These are phyloP conservation scores for Fragilaria radians DNA, from an alignment of 108 stramenopile species.

Conservation along the genomic window DNA sequence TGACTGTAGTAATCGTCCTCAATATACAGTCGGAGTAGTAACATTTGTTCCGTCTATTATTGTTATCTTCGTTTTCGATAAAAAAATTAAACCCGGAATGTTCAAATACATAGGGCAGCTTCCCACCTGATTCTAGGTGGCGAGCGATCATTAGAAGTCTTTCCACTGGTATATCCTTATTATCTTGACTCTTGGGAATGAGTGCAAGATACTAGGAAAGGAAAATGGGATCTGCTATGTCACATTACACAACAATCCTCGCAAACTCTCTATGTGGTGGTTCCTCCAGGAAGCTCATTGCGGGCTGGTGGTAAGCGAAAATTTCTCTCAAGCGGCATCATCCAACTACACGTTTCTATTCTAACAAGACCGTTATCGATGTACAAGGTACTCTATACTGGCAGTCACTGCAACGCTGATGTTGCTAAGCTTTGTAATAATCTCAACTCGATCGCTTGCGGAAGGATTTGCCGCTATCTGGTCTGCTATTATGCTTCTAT, in stretches of 20 bases:
- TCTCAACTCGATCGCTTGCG: constrained; percentile 54
- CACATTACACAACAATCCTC: constrained; percentile 51
- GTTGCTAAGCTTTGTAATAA: constrained; percentile 51
- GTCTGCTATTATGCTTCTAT: constrained; percentile 59
- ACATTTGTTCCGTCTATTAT: too few relatives aligned
- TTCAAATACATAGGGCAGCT: too few relatives aligned
- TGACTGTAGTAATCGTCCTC: too few relatives aligned
- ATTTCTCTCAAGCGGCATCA: too few relatives aligned
- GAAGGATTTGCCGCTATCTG: constrained; percentile 71
- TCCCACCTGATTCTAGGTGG: too few relatives aligned
- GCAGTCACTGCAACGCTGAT: constrained; percentile 54
- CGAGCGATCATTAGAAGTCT: too few relatives aligned
- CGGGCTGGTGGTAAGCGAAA: constrained; percentile 85
- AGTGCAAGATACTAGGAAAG: too few relatives aligned
- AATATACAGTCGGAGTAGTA: too few relatives aligned
- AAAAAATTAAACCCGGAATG: too few relatives aligned
- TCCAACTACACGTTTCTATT: constrained; percentile 1
- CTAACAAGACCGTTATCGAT: not conserved
- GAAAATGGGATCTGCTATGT: constrained; percentile 37
- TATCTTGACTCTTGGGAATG: too few relatives aligned
- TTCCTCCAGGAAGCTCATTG: constrained; percentile 75
- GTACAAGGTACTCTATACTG: constrained; percentile 75
- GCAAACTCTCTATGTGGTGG: constrained; percentile 68
- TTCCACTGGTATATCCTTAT: too few relatives aligned
- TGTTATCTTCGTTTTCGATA: too few relatives aligned